Evolutionary conservation across 345 rosid genomes (phyloP), one percentile per base, ranked within the genome.

Genomic region (Salix udensis): DNA sequence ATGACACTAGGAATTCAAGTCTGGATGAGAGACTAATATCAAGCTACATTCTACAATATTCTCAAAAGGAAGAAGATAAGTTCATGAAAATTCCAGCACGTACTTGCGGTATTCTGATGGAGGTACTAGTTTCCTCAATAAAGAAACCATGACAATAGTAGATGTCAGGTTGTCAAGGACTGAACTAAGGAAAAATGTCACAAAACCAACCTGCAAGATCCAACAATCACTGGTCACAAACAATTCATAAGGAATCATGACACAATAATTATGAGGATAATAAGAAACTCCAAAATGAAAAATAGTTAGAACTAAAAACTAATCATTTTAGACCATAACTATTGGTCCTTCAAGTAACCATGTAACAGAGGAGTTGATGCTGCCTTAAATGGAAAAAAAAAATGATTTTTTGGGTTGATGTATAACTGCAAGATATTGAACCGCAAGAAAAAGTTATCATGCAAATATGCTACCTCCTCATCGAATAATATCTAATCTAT

Each of bases 21-120:
- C 37, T 48, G 18, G 23, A 69, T 53, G 26, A 70, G 24, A 60
- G 28, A 6, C 39, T 42, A 61, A 7, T 34, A n/a, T 71, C 18
- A 46, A 34, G 16, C 19, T 64, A 31, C 58, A 23, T 71, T 50
- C 11, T 52, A 62, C 42, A 75, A 68, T 50, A 61, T 48, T 30
- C 65, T 46, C 30, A 71, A 21, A 15, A 21, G 2, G 3, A 58
- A 40, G 9, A 75, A 26, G 46, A 55, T 31, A 62, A 34, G 36
- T 21, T 58, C 10, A 9, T 42, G 23, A 37, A 53, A n/a, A 15
- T 64, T 42, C n/a, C 71, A 68, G 73, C 37, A 87, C 96, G 66
- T 92, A 96, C 97, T 89, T 96, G 90, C 98, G 94, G 85, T 87
- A 96, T 78, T 96, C 98, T 24, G 98, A 93, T 65, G 86, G 88